Base-by-base conservation (phyloP, 306 rosid species). In the Abrus precatorius region DNA sequence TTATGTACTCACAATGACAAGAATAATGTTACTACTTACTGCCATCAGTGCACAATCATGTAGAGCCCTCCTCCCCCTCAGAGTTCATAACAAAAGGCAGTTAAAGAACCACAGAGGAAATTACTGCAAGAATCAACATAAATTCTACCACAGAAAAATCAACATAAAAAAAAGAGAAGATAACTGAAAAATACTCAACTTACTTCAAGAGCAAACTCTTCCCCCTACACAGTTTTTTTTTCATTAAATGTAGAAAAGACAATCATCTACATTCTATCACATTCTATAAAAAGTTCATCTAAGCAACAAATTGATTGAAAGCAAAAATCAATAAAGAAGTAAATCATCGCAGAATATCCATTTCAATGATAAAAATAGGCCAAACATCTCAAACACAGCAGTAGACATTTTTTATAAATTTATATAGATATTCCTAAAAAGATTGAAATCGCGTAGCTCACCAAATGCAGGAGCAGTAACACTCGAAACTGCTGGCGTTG, bases 401-500 rank as follows among this genome's bases (percentile, higher is more conserved):
- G 4, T 13, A 56, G 41, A 34, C 29, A 49, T 7, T 20, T 20
- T 20, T 20, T 20, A 20, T 20, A 20, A 45, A 61, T 41, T 29
- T 33, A 28, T 56, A 83, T 14, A 34, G 33, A 45, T 29, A 64
- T 27, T 78, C 38, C 41, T 50, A 69, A 48, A 53, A 53, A 11
- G 40, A 74, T 13, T 27, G 69, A 49, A 81, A 68, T 48, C 2
- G 69, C 8, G 33, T 45, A 57, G 38, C 89, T 85, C 68, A 94
- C 98, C 89, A 74, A 87, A 89, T 74, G 86, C 33, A 57, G 88
- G 86, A 20, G 81, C 33, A 49, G 80, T 71, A 45, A 40, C 48
- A 76, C 82, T 72, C 2, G 92, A 73, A 62, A 82, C 89, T 0
- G 90, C 90, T 11, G 86, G 89, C 0, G 89, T 62, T 14, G 94